Conservation (phyloP, 805 yeast genomes). For the Torulaspora microellipsoides region DNA sequence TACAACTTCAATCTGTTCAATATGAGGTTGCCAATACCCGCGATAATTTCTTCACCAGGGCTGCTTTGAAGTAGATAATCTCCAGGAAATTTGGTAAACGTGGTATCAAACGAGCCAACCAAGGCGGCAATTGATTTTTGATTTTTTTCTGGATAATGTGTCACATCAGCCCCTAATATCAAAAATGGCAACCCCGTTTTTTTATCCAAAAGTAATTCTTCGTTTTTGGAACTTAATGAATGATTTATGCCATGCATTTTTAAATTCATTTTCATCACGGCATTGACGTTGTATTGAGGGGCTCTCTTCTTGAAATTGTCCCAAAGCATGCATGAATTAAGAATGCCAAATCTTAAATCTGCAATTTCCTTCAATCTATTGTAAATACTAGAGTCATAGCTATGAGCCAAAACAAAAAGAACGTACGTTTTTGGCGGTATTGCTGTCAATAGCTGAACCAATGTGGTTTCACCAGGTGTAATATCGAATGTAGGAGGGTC, state of each 20-base stretch:
- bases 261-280: conserved; percentile 24
- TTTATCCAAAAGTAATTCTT: conserved; percentile 14
- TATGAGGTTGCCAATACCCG: conserved; percentile 16
- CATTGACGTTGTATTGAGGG: conserved; percentile 19
- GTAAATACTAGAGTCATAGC: conserved; percentile 13
- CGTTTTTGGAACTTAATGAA: conserved; percentile 11
- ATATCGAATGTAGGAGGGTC: conserved; percentile 6
- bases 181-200: conserved; percentile 18
- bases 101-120: conserved; percentile 20
- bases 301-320: conserved; percentile 19
- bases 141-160: conserved; percentile 25
- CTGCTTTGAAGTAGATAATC: conserved; percentile 18
- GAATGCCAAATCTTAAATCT: conserved; percentile 21
- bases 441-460: conserved; percentile 10
- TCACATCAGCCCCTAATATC: conserved; percentile 26
- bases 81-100: conserved; percentile 25
- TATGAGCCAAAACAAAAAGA: conserved; percentile 14
- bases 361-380: conserved; percentile 22
- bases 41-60: conserved; percentile 22
- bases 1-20: conserved; percentile 16
- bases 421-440: conserved; percentile 19
- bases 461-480: conserved; percentile 17
- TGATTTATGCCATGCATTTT: conserved; percentile 22
- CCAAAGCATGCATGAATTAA: conserved; percentile 23
- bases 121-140: conserved; percentile 22